Evolutionary conservation across 495 filamentous ascomycete genomes (phyloP).

Genomic region (Friedmanniomyces endolithicus): DNA sequence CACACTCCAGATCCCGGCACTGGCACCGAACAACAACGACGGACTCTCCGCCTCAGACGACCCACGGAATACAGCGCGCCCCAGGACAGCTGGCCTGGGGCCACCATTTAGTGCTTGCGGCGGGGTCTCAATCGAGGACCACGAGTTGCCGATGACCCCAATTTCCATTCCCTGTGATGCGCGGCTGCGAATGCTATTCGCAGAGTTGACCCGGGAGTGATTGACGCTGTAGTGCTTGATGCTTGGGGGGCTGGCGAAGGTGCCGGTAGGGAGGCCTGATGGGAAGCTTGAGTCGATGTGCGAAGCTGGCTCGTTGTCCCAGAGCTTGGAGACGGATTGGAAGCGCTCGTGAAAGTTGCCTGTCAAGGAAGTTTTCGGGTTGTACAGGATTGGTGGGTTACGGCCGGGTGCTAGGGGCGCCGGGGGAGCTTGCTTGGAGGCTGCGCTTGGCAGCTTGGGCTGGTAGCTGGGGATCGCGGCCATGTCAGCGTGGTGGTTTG

Average conservation of each 20-base stretch:
- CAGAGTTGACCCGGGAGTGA: constrained; percentile 19
- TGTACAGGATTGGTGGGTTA: constrained; percentile 3
- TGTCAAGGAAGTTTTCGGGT: no score
- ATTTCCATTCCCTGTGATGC: constrained; percentile 12
- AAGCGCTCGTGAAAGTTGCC: no score
- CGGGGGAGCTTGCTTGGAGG: background rate
- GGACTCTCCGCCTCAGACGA: constrained; percentile 3
- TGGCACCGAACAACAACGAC: constrained; percentile 17
- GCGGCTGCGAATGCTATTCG: constrained; percentile 13
- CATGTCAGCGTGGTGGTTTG: no score
- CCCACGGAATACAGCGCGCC: no score
- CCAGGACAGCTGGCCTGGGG: no score
- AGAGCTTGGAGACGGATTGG: constrained; percentile 8
- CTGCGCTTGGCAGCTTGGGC: background rate
- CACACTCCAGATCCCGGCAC: constrained; percentile 15
- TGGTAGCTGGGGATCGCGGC: constrained; percentile 8
- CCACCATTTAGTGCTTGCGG: no score
- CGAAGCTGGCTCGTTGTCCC: constrained; percentile 6
- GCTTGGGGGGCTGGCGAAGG: constrained; percentile 6
- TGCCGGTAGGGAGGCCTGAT: constrained; percentile 11
- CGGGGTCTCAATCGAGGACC: constrained; percentile 1
- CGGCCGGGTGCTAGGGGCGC: background rate
- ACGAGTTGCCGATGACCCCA: constrained; percentile 8
- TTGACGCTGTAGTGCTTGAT: background rate
- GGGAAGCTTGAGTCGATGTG: constrained; percentile 6